Conservation (phyloP, 2,329 filamentous ascomycete genomes). For the Torrubiella hemipterigena region DNA sequence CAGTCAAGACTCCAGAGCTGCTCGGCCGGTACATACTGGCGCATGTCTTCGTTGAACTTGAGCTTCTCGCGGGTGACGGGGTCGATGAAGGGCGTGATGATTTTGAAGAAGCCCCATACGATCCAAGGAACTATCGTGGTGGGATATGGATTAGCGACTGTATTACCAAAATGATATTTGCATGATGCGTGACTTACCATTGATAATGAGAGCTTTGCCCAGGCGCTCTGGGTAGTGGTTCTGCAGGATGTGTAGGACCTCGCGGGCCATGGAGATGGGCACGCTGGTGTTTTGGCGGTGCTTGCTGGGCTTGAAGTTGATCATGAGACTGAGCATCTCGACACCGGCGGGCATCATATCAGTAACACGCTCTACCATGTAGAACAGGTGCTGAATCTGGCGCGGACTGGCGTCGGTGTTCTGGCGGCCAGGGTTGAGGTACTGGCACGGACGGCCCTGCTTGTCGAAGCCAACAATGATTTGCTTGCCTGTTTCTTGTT, state of each 20-base stretch:
- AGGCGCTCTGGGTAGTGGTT: conserved; percentile 91
- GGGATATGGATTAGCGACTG: not conserved
- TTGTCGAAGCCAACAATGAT: conserved; percentile 81
- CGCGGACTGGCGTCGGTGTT: conserved; percentile 80
- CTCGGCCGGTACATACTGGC: conserved; percentile 63
- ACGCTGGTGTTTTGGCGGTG: conserved; percentile 62
- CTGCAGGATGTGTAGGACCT: conserved; percentile 85
- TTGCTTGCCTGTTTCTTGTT: conserved; percentile 97
- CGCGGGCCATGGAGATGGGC: conserved; percentile 61
- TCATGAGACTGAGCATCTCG: conserved; percentile 75
- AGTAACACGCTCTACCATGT: conserved; percentile 84
- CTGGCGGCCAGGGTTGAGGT: conserved; percentile 79
- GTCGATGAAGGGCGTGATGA: conserved; percentile 94
- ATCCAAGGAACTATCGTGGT: conserved; percentile 64
- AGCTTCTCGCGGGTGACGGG: conserved; percentile 88
- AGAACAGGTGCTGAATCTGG: conserved; percentile 89
- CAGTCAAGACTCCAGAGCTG: conserved; percentile 71
- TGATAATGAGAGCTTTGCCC: conserved; percentile 79
- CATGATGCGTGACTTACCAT: conserved; percentile 43
- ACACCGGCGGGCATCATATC: conserved; percentile 80
- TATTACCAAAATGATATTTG: not conserved
- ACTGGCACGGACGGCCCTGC: conserved; percentile 74
- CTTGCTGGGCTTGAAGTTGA: conserved; percentile 80
- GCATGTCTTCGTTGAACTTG: conserved; percentile 92
- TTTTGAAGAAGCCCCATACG: conserved; percentile 87